Percentiles rank a stretch among this genome's conserved stretches.
Evolutionary conservation across 1,284 basidiomycete species (phyloP).

Genomic region (Gomphus sp.): DNA sequence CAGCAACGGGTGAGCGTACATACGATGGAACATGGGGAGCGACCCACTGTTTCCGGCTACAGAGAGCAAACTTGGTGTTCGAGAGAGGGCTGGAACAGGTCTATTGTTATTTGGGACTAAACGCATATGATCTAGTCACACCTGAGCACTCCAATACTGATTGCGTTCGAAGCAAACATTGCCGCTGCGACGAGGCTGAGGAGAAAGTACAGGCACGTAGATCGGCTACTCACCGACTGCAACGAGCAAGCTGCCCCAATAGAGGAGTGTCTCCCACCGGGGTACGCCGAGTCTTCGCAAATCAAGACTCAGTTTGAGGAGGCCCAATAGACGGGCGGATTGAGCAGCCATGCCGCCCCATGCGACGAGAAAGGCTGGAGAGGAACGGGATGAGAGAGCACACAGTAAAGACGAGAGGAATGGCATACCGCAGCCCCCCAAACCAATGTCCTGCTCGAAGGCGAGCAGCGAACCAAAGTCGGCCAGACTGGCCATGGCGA

Average conservation of each 20-base stretch:
- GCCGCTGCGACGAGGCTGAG: slow-evolving; percentile 25
- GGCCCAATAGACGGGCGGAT: slow-evolving; percentile 32
- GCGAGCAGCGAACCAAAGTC: slow-evolving; percentile 33
- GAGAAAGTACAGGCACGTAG: background rate
- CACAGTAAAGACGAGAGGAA: background rate
- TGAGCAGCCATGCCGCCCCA: slow-evolving; percentile 38
- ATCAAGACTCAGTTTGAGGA: slow-evolving; percentile 33
- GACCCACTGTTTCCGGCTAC: slow-evolving; percentile 31
- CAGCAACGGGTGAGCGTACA: slow-evolving; percentile 1
- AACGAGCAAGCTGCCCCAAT: slow-evolving; percentile 27
- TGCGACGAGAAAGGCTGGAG: slow-evolving; percentile 38
- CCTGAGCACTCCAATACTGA: slow-evolving; percentile 30
- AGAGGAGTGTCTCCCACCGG: slow-evolving; percentile 26
- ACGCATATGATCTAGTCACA: slow-evolving; percentile 13
- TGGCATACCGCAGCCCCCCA: slow-evolving; percentile 29
- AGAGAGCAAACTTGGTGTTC: slow-evolving; percentile 19
- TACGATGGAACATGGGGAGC: background rate
- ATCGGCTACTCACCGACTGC: slow-evolving; percentile 28
- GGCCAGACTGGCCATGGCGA: slow-evolving; percentile 33
- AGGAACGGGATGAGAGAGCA: background rate
- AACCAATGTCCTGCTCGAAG: slow-evolving; percentile 21
- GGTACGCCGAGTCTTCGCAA: slow-evolving; percentile 26
- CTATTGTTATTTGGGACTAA: background rate
- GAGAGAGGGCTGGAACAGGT: background rate
- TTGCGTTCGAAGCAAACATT: slow-evolving; percentile 33